Conservation (phyloP, 169 alveolate genomes). For the Babesia bovis region DNA sequence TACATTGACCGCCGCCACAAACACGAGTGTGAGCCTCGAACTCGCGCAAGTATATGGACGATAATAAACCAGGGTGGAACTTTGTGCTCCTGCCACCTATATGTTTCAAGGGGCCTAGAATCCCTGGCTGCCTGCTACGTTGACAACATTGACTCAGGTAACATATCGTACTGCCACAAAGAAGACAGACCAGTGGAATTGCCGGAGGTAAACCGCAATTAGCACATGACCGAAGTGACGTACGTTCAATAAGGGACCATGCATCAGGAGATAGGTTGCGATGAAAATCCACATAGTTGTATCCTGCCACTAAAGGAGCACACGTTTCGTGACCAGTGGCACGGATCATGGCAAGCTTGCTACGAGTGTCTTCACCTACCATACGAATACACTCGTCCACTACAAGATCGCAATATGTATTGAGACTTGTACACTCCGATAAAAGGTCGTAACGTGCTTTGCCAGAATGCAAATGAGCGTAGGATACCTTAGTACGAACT, state of each 20-base stretch:
- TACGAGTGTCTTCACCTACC: background rate
- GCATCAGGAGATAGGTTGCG: conserved; percentile 25
- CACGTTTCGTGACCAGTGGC: conserved; percentile 37
- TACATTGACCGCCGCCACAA: conserved; percentile 66
- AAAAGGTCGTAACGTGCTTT: conserved; percentile 21
- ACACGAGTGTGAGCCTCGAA: conserved; percentile 31
- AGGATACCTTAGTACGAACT: conserved; percentile 24
- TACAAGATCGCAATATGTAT: background rate
- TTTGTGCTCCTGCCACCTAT: conserved; percentile 21
- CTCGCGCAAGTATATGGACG: conserved; percentile 39
- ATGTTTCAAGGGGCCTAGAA: background rate
- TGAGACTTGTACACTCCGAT: conserved; percentile 28
- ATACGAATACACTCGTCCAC: background rate
- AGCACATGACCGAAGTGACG: conserved; percentile 42
- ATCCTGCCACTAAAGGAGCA: conserved; percentile 51
- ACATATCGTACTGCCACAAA: conserved; percentile 61
- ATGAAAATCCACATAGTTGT: conserved; percentile 30
- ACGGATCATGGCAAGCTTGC: conserved; percentile 15
- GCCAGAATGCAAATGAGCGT: conserved; percentile 28
- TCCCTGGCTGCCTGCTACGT: conserved; percentile 15
- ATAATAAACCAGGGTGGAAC: conserved; percentile 7
- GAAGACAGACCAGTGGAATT: conserved; percentile 57
- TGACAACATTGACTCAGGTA: conserved; percentile 48
- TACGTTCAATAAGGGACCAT: conserved; percentile 44
- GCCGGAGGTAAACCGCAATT: conserved; percentile 54